A percentile compares a stretch with the other conserved stretches of the same genome.
phyloP scores from a whole-genome alignment of 257 asterid species.

The Fraxinus quadrangulata region DNA sequence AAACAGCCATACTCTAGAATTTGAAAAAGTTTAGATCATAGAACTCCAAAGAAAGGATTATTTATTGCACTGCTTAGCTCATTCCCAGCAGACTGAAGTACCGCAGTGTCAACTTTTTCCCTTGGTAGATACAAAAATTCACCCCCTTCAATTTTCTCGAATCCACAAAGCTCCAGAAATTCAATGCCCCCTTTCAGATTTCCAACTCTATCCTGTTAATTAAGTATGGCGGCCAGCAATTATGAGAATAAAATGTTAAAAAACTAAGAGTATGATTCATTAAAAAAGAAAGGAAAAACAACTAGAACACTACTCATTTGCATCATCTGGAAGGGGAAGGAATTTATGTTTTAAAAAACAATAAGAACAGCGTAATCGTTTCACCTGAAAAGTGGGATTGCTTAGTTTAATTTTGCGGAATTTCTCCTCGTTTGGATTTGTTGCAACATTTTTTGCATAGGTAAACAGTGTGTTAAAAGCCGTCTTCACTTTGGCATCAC shows the following conservation, averaged over 20 bases:
- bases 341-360: background rate
- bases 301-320: background rate
- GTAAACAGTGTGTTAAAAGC: constrained; percentile 93
- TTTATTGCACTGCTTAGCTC: constrained; percentile 87
- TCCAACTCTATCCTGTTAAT: constrained; percentile 92
- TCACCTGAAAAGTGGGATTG: constrained; percentile 87
- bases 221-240: constrained; percentile 14
- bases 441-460: constrained; percentile 83
- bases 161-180: constrained; percentile 91
- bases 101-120: constrained; percentile 80
- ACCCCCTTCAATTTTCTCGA: constrained; percentile 84
- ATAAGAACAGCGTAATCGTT: background rate
- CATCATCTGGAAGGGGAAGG: background rate
- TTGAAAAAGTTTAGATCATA: constrained; percentile 31
- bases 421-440: constrained; percentile 88
- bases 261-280: background rate
- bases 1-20: background rate
- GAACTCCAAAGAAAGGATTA: constrained; percentile 94
- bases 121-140: constrained; percentile 75
- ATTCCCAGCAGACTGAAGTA: constrained; percentile 86
- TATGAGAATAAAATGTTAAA: background rate
- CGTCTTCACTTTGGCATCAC: constrained; percentile 82
- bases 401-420: constrained; percentile 86
- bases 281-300: background rate
- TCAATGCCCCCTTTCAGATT: constrained; percentile 83